Evolutionary conservation across 805 yeast species (phyloP).

Genomic region (Candida ipomoeae): DNA sequence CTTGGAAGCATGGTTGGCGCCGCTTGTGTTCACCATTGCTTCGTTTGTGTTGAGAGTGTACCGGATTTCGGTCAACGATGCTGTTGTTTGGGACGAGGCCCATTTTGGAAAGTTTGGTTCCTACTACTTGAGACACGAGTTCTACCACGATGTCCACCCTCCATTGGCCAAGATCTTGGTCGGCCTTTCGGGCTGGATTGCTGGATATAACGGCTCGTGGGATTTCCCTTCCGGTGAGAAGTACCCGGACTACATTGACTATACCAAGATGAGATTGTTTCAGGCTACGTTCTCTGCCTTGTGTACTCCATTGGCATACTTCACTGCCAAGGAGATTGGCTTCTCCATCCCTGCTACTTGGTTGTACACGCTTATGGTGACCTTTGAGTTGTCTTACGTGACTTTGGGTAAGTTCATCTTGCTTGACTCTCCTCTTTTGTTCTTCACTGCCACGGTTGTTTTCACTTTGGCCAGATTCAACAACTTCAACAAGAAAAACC

Average conservation of each 20-base stretch:
- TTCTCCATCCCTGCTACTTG: conserved; percentile 68
- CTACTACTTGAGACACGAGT: conserved; percentile 79
- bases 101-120: conserved; percentile 97
- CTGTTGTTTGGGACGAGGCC: conserved; percentile 91
- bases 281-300: conserved; percentile 64
- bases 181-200: conserved; percentile 80
- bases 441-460: conserved; percentile 83
- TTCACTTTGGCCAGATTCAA: conserved; percentile 71
- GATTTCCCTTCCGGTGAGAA: conserved; percentile 62
- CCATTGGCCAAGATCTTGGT: conserved; percentile 93
- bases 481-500: conserved; percentile 44
- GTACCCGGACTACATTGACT: conserved; percentile 62
- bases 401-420: conserved; percentile 86
- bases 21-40: conserved; percentile 61
- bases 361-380: conserved; percentile 74
- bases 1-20: conserved; percentile 43
- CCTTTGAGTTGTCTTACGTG: conserved; percentile 77
- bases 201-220: conserved; percentile 80
- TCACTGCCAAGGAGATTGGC: conserved; percentile 52
- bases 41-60: conserved; percentile 75
- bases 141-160: conserved; percentile 96
- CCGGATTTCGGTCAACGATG: conserved; percentile 60
- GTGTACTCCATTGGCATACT: conserved; percentile 66
- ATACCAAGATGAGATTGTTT: conserved; percentile 63
- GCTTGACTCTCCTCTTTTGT: conserved; percentile 84